phyloP scores from a whole-genome alignment of 208 protist genomes.

The Leishmania turanica region DNA sequence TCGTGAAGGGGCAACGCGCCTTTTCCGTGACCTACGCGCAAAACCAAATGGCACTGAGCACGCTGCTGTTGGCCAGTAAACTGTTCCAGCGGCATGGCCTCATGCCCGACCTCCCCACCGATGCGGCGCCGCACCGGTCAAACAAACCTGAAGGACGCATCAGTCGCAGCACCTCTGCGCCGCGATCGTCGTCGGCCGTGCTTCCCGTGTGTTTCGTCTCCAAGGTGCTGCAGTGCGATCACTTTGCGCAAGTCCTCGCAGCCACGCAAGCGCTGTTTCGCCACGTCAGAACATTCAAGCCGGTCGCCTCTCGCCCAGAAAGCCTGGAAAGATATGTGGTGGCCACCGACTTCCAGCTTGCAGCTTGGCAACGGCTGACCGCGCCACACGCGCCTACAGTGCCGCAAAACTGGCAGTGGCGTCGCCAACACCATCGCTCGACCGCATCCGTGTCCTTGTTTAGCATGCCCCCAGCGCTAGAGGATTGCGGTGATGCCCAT shows the following conservation, averaged over 20 bases:
- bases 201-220: conserved; percentile 61
- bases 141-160: not conserved
- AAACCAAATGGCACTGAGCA: conserved; percentile 75
- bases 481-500: conserved; percentile 31
- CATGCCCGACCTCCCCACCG: not conserved
- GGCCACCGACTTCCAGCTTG: conserved; percentile 32
- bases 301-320: conserved; percentile 36
- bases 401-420: not conserved
- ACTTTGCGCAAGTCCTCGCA: conserved; percentile 41
- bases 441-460: conserved; percentile 24
- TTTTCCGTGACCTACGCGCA: conserved; percentile 80
- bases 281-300: conserved; percentile 43
- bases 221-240: conserved; percentile 60
- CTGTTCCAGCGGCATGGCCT: conserved; percentile 38
- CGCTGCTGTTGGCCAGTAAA: conserved; percentile 50
- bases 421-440: not conserved
- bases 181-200: not conserved
- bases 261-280: conserved; percentile 42
- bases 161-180: not conserved
- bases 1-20: conserved; percentile 53
- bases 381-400: not conserved
- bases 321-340: conserved; percentile 70
- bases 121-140: not conserved
- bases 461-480: conserved; percentile 41
- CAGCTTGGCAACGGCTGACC: conserved; percentile 5